A percentile compares a stretch with the other conserved stretches of the same genome.
Conservation (phyloP, 1,284 basidiomycete genomes). For the Rhodotorula glutinis region DNA sequence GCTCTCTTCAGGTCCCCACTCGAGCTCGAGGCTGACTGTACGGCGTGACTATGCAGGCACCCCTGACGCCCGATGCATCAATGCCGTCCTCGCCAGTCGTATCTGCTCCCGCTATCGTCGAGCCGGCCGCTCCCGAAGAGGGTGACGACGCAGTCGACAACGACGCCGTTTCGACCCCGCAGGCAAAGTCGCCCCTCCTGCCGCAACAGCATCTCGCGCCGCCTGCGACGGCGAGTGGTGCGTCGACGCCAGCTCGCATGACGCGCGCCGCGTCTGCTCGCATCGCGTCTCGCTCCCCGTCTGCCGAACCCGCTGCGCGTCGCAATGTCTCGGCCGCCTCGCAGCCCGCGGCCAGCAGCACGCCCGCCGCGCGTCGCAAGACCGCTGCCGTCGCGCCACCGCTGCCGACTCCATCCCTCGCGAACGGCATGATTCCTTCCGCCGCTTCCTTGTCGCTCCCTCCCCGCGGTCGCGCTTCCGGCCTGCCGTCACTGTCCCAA, state of each 20-base stretch:
- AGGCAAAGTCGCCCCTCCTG: neutral
- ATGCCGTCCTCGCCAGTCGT: neutral
- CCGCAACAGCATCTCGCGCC: neutral
- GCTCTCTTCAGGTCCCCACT: neutral
- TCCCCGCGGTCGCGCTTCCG: neutral
- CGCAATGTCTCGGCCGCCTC: neutral
- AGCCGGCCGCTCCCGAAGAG: neutral
- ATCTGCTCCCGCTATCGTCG: constrained; percentile 10
- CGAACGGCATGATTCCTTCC: neutral
- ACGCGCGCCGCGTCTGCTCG: constrained; percentile 11
- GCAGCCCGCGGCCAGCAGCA: neutral
- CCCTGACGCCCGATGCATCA: neutral
- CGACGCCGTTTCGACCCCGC: neutral
- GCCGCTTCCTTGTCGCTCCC: neutral
- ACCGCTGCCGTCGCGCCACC: neutral
- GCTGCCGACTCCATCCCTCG: neutral
- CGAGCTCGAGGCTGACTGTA: too few relatives aligned
- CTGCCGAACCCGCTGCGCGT: constrained; percentile 5
- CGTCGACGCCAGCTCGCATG: neutral
- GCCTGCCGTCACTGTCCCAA: constrained; percentile 10
- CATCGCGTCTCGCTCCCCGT: constrained; percentile 9
- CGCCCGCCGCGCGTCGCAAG: neutral
- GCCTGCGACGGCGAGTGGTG: neutral
- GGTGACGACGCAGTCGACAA: neutral
- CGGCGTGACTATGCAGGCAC: neutral